A percentile compares a stretch with the other conserved stretches of the same genome.
phyloP scores from a whole-genome alignment of 495 filamentous ascomycete genomes.

The Daldinia caldariorum region DNA sequence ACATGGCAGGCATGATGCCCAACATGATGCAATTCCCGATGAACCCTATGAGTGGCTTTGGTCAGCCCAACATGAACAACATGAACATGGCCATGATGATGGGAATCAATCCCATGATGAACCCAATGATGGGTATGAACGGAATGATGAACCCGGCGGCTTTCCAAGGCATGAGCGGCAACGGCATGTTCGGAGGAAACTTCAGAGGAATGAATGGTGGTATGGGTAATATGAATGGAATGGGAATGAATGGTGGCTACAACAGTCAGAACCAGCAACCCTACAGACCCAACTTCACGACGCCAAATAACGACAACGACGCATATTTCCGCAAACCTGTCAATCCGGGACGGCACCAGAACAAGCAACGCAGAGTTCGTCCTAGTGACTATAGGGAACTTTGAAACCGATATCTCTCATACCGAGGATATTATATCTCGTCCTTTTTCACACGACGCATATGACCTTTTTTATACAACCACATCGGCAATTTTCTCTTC shows the following conservation, averaged over 20 bases:
- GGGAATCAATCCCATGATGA: slow-evolving; percentile 65
- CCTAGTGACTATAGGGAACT: slow-evolving; percentile 91
- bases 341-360: slow-evolving; percentile 91
- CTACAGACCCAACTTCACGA: slow-evolving; percentile 74
- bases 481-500: slow-evolving; percentile 10
- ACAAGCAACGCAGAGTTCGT: slow-evolving; percentile 76
- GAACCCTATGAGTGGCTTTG: slow-evolving; percentile 47
- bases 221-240: slow-evolving; percentile 45
- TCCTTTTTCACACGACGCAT: background rate
- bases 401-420: slow-evolving; percentile 50
- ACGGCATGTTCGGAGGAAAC: slow-evolving; percentile 50
- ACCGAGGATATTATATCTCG: background rate
- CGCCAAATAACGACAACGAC: slow-evolving; percentile 76
- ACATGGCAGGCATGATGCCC: slow-evolving; percentile 57
- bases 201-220: slow-evolving; percentile 59
- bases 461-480: background rate
- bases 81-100: slow-evolving; percentile 56
- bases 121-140: slow-evolving; percentile 56
- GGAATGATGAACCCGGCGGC: slow-evolving; percentile 65
- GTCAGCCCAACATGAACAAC: slow-evolving; percentile 55
- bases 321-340: slow-evolving; percentile 96
- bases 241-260: slow-evolving; percentile 48
- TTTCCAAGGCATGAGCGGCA: slow-evolving; percentile 64
- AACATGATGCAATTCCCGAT: slow-evolving; percentile 58
- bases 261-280: slow-evolving; percentile 54